Base-by-base conservation (phyloP, 768 basidiomycete species). In the Rhodocollybia butyracea region DNA sequence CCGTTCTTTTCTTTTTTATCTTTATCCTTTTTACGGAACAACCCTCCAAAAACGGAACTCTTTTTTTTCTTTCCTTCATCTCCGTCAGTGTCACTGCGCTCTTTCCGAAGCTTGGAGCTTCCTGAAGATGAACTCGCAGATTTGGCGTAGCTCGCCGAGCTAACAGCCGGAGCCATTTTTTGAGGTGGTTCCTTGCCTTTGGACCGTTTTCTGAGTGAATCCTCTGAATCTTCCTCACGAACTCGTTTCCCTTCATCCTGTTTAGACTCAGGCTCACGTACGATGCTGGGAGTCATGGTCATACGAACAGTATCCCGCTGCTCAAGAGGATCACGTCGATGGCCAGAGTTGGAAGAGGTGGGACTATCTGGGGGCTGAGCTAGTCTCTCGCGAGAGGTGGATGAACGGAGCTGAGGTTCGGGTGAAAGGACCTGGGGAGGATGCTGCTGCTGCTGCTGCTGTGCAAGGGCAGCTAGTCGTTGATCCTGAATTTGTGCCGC, bases 21-120 rank as follows among this genome's bases (percentile, higher is more conserved):
- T 64, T 86, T 86, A 48, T 84, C 76, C 71, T 87, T 90, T 70
- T 83, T 86, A 61, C 88, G 74, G 66, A 96, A 96, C 46, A 98
- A 63, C 0, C 85, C 78, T 13, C 84, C 78, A 60, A 97, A 87
- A 55, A 98, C 79, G 3, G 88, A 84, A 3, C 83, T 71, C 53
- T 82, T 85, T 72, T 86, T 87, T 71, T 88, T 86, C 72, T 86
- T 84, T n/a, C 57, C 55, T 6, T 67, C 66, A 42, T 63, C 62
- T 21, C 61, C 69, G 54, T 32, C 75, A 5, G 67, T 57, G 0
- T 70, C 62, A n/a, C n/a, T n/a, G 45, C 66, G 72, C 21, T 78
- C 77, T 61, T 81, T 82, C 59, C 74, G 73, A 43, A 81, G 57
- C 55, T 81, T 81, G 3, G 68, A 69, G 19, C 65, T 66, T n/a